Evolutionary conservation across 306 rosid genomes (phyloP).

Genomic region (Vigna hirtella): DNA sequence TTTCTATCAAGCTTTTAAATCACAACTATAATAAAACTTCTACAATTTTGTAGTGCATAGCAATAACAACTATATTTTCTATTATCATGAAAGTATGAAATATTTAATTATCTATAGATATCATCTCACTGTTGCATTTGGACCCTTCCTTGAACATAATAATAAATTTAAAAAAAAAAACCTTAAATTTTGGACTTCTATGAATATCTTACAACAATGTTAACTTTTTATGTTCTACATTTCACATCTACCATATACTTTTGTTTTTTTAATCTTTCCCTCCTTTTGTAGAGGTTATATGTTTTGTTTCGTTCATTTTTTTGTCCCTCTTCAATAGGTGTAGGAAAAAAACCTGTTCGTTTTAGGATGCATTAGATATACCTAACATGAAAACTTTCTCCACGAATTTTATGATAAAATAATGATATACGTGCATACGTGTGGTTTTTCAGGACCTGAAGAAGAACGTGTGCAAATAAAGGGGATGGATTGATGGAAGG

Average conservation of each 20-base stretch:
- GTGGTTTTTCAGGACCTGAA: neutral
- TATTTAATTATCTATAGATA: neutral
- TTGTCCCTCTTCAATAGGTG: no score
- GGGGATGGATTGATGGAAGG: neutral
- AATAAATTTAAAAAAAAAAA: neutral
- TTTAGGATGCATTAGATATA: neutral
- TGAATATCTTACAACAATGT: neutral
- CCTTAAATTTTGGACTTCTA: neutral
- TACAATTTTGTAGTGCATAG: neutral
- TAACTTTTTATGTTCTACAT: neutral
- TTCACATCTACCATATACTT: neutral
- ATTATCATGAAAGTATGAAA: no score
- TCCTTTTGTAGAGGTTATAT: neutral
- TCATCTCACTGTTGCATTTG: neutral
- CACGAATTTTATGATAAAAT: neutral
- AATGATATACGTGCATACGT: neutral
- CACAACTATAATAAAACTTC: neutral
- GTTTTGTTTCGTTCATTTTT: neutral
- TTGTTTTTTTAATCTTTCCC: neutral
- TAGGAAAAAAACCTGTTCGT: neutral
- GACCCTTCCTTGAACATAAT: neutral
- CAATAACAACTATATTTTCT: neutral
- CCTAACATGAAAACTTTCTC: neutral
- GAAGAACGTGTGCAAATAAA: conserved; percentile 1
- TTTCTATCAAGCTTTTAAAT: neutral